A percentile compares a stretch with the other conserved stretches of the same genome.
These are phyloP conservation scores for Corymbia calophylla DNA, from an alignment of 441 rosid genomes.

Conservation along the genomic window DNA sequence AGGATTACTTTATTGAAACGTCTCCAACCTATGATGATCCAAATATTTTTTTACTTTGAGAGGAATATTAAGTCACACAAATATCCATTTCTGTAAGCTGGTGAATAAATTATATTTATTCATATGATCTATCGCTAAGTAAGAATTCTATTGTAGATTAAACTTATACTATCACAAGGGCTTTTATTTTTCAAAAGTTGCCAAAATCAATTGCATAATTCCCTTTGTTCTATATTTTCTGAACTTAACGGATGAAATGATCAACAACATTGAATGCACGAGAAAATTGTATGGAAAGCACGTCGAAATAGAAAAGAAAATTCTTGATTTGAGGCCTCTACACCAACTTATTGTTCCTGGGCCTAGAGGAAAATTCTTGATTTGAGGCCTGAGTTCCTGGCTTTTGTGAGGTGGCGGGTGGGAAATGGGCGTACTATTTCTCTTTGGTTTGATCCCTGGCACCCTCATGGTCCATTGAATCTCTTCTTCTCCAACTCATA, in stretches of 20 bases:
- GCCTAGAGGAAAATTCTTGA: too few species aligned
- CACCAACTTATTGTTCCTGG: too few species aligned
- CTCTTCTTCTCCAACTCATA: too few species aligned
- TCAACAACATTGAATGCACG: fast-evolving
- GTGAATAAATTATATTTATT: not conserved
- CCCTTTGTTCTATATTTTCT: not conserved
- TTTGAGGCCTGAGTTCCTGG: too few species aligned
- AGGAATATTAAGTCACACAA: not conserved
- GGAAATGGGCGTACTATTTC: too few species aligned
- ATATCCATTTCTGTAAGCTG: not conserved
- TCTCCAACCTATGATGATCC: not conserved
- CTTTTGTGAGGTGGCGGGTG: too few species aligned
- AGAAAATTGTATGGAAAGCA: not conserved
- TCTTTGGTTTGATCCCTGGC: too few species aligned
- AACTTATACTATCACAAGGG: not conserved
- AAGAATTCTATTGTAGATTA: not conserved
- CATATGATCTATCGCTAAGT: not conserved
- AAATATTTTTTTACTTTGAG: not conserved
- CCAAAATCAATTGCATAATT: not conserved
- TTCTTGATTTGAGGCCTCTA: too few species aligned
- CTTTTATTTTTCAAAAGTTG: not conserved
- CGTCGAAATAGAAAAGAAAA: not conserved
- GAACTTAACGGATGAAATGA: not conserved
- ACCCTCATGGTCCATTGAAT: too few species aligned
- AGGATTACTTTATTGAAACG: not conserved